Conservation (phyloP, 805 yeast species). For the Wickerhamiella shivajii region DNA sequence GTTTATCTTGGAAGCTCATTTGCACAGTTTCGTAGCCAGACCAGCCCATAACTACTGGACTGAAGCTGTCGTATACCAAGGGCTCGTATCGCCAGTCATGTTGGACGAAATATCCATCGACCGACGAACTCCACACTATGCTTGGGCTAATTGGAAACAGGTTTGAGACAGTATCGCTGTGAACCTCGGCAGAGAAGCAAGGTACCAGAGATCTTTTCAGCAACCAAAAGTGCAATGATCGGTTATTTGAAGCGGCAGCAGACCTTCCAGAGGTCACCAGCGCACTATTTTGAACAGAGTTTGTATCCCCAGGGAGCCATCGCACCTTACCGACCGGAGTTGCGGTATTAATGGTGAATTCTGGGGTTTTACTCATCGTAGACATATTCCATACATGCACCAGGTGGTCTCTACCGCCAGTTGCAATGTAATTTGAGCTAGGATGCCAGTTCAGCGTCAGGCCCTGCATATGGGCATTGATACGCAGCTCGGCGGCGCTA, state of each 20-base stretch:
- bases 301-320: constrained; percentile 41
- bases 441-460: constrained; percentile 83
- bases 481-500: constrained; percentile 43
- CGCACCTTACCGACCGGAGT: constrained; percentile 65
- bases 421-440: constrained; percentile 58
- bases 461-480: constrained; percentile 87
- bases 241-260: constrained; percentile 5
- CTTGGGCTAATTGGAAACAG: constrained; percentile 20
- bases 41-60: constrained; percentile 45
- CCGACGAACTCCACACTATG: constrained; percentile 35
- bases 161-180: constrained; percentile 40
- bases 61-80: constrained; percentile 36
- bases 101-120: constrained; percentile 35
- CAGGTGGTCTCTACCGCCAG: constrained; percentile 87
- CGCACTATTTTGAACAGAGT: constrained; percentile 8
- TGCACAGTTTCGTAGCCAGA: too few species aligned
- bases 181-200: constrained; percentile 35
- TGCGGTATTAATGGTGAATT: constrained; percentile 55
- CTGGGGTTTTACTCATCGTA: constrained; percentile 38
- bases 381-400: constrained; percentile 61
- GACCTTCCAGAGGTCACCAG: constrained; percentile 15
- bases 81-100: constrained; percentile 34
- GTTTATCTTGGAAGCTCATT: too few species aligned
- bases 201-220: constrained; percentile 58
- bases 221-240: constrained; percentile 14